Conservation (phyloP, 352 stramenopile species). For the Phytopythium oedochilum region DNA sequence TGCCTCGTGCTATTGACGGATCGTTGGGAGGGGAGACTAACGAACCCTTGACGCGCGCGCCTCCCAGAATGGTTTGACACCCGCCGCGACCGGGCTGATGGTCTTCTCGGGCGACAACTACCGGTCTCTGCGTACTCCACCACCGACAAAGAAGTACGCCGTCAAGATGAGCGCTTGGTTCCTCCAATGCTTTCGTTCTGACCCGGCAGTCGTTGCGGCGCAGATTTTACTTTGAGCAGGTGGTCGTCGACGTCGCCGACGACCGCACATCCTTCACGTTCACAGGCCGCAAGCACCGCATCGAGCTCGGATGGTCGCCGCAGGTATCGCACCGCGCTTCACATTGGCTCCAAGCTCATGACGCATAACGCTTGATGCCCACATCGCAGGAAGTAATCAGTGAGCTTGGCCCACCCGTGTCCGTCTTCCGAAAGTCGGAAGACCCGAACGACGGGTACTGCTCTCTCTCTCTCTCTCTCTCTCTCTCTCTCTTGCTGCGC, state of each 20-base stretch:
- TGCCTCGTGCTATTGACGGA: no score
- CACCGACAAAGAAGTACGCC: conserved; percentile 44
- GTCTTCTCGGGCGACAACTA: conserved; percentile 61
- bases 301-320: conserved; percentile 73
- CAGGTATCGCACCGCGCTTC: conserved; percentile 32
- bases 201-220: background rate
- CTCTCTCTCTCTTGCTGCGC: background rate
- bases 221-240: conserved; percentile 75
- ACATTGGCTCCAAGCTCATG: no score
- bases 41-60: no score
- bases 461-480: background rate
- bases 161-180: background rate
- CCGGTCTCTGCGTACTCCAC: conserved; percentile 24
- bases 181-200: background rate
- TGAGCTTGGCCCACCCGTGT: conserved; percentile 66
- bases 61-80: conserved; percentile 78
- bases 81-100: conserved; percentile 60
- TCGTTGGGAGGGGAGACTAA: background rate
- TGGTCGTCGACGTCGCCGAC: conserved; percentile 47
- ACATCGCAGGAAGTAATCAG: conserved; percentile 72
- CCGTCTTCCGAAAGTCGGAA: conserved; percentile 74
- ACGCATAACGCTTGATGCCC: no score
- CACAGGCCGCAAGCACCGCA: conserved; percentile 52
- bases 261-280: conserved; percentile 42
- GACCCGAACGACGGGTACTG: conserved; percentile 60